Conservation (phyloP, 306 rosid genomes). For the Casuarina glauca region DNA sequence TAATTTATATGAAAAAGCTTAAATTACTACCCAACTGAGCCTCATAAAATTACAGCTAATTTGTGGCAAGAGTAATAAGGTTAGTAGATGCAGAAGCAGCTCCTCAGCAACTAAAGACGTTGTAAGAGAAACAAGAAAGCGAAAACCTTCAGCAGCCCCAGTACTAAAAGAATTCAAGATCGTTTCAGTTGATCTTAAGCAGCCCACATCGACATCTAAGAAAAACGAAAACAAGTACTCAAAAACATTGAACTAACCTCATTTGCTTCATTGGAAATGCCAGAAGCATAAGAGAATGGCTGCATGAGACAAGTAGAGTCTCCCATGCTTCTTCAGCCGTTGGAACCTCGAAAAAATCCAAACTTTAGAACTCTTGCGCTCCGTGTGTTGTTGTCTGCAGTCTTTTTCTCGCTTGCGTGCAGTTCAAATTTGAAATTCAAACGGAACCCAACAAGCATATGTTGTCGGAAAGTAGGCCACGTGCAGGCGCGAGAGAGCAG, state of each 20-base stretch:
- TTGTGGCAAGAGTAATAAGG: not conserved
- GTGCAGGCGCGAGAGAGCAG: conserved; percentile 9
- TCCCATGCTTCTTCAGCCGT: conserved; percentile 54
- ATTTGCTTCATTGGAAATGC: conserved; percentile 65
- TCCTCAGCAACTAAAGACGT: not conserved
- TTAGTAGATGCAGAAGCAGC: not conserved
- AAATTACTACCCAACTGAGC: not conserved
- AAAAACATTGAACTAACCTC: conserved; percentile 56
- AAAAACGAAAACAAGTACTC: conserved; percentile 6
- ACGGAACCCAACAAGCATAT: conserved; percentile 25
- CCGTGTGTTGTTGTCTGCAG: conserved; percentile 20
- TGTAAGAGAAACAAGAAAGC: not conserved
- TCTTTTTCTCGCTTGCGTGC: conserved; percentile 33
- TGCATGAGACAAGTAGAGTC: conserved; percentile 92
- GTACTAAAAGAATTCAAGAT: not conserved
- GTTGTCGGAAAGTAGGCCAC: conserved; percentile 40
- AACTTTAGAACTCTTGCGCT: conserved; percentile 38
- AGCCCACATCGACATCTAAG: not conserved
- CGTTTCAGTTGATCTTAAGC: not conserved
- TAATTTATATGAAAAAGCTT: not conserved
- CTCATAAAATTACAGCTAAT: not conserved
- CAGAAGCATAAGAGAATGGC: conserved; percentile 84
- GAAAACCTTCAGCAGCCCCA: not conserved
- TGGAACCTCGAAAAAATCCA: conserved; percentile 40
- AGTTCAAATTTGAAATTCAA: conserved; percentile 77